These are phyloP conservation scores for Lactarius pseudohatsudake DNA, from an alignment of 768 basidiomycete genomes.

Conservation along the genomic window DNA sequence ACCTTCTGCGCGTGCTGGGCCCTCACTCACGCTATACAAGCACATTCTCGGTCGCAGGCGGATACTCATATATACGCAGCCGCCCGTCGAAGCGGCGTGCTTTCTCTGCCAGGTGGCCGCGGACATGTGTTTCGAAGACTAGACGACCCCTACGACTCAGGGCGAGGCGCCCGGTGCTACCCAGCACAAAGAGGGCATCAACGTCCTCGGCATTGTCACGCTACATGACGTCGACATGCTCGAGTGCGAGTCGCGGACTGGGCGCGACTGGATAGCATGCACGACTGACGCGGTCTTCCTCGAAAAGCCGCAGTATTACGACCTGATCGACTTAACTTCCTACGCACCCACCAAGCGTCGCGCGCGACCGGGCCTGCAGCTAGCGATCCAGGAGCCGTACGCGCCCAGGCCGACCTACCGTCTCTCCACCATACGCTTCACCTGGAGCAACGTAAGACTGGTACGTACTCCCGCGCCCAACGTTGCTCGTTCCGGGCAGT, in stretches of 20 bases:
- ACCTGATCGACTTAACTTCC: no score
- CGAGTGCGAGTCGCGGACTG: slow-evolving; percentile 52
- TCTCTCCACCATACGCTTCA: no score
- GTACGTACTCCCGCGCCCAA: no score
- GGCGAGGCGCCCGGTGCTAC: slow-evolving; percentile 1
- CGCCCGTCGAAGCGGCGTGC: slow-evolving; percentile 78
- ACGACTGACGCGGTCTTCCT: slow-evolving; percentile 85
- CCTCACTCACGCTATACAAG: slow-evolving; percentile 75
- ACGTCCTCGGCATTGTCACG: slow-evolving; percentile 78
- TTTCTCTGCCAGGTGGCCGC: slow-evolving; percentile 62
- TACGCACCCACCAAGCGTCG: no score
- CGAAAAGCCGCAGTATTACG: slow-evolving; percentile 66
- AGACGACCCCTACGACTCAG: slow-evolving; percentile 17
- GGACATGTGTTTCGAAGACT: slow-evolving; percentile 58
- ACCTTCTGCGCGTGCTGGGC: slow-evolving; percentile 78
- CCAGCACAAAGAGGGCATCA: slow-evolving; percentile 52
- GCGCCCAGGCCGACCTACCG: no score
- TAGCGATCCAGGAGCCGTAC: no score
- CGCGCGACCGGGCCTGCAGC: no score
- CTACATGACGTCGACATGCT: slow-evolving; percentile 69
- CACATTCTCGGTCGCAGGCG: slow-evolving; percentile 71
- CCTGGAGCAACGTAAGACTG: no score
- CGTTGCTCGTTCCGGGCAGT: no score
- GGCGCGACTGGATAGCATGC: slow-evolving; percentile 85
- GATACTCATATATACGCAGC: slow-evolving; percentile 79